Percentiles rank a stretch among this genome's conserved stretches.
phyloP scores from a whole-genome alignment of 2,329 filamentous ascomycete species.

The Chalara sp. region DNA sequence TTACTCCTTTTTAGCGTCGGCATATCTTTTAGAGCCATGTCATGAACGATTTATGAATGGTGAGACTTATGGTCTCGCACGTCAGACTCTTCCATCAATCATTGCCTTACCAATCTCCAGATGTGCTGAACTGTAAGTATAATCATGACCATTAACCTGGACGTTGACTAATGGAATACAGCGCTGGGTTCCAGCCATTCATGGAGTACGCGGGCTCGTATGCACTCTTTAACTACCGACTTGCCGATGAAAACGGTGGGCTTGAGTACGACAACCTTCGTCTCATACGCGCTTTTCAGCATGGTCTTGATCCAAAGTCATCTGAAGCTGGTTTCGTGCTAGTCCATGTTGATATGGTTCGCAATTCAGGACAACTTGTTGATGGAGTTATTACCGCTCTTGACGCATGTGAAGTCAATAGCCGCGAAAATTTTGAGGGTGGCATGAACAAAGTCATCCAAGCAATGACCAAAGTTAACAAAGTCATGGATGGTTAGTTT shows the following conservation, averaged over 20 bases:
- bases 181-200: slow-evolving; percentile 75
- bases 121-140: slow-evolving; percentile 78
- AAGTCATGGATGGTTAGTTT: slow-evolving; percentile 64
- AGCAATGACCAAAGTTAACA: slow-evolving; percentile 65
- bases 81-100: slow-evolving; percentile 64
- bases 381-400: slow-evolving; percentile 64
- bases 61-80: slow-evolving; percentile 70
- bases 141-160: not conserved
- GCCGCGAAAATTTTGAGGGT: slow-evolving; percentile 55
- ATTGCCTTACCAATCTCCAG: slow-evolving; percentile 77
- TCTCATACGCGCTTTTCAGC: slow-evolving; percentile 85
- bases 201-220: slow-evolving; percentile 77
- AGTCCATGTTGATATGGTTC: slow-evolving; percentile 93
- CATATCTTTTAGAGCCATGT: slow-evolving; percentile 87
- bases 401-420: slow-evolving; percentile 41
- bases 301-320: slow-evolving; percentile 76
- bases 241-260: slow-evolving; percentile 47
- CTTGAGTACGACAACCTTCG: slow-evolving; percentile 64
- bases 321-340: slow-evolving; percentile 96
- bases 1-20: slow-evolving; percentile 84
- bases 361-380: slow-evolving; percentile 73
- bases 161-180: slow-evolving; percentile 22
- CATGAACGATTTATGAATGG: slow-evolving; percentile 67
- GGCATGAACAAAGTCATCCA: slow-evolving; percentile 55
- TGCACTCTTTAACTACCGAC: slow-evolving; percentile 62